These are phyloP conservation scores for Ceratocystis lukuohia DNA, from an alignment of 2,329 filamentous ascomycete genomes.

Conservation along the genomic window DNA sequence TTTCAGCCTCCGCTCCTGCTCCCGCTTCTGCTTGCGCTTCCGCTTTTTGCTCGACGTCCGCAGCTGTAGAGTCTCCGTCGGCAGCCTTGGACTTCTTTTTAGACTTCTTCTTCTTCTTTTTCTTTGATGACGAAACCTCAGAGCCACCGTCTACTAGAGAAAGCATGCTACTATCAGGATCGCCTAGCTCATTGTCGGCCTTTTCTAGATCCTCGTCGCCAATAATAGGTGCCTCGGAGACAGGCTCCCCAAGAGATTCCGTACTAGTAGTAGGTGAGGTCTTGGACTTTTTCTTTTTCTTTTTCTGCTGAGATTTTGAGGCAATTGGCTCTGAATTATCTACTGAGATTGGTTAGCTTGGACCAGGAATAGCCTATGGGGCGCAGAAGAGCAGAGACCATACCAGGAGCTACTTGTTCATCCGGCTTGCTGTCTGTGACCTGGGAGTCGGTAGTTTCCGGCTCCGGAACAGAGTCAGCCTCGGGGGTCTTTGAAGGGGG, in stretches of 20 bases:
- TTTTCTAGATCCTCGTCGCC: neutral
- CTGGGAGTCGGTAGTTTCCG: neutral
- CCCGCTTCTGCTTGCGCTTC: neutral
- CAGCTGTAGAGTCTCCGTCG: neutral
- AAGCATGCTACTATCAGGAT: neutral
- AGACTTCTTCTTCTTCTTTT: slow-evolving; percentile 14
- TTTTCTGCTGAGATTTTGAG: slow-evolving; percentile 14
- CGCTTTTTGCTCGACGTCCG: neutral
- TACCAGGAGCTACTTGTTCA: neutral
- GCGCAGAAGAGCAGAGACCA: neutral
- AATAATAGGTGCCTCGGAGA: neutral
- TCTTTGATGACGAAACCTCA: slow-evolving; percentile 2
- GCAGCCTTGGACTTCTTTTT: slow-evolving; percentile 13
- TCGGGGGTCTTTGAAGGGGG: neutral
- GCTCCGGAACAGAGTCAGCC: neutral
- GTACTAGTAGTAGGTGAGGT: slow-evolving; percentile 7
- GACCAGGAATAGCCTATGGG: neutral
- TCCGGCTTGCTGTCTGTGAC: neutral
- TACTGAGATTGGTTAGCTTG: neutral
- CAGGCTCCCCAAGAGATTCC: neutral
- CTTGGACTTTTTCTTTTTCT: slow-evolving; percentile 16
- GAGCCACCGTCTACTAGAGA: neutral
- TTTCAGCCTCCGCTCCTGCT: neutral
- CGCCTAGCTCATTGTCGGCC: neutral
- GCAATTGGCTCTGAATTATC: neutral